phyloP scores from a whole-genome alignment of 1,284 basidiomycete species.

The Tremellales sp. region DNA sequence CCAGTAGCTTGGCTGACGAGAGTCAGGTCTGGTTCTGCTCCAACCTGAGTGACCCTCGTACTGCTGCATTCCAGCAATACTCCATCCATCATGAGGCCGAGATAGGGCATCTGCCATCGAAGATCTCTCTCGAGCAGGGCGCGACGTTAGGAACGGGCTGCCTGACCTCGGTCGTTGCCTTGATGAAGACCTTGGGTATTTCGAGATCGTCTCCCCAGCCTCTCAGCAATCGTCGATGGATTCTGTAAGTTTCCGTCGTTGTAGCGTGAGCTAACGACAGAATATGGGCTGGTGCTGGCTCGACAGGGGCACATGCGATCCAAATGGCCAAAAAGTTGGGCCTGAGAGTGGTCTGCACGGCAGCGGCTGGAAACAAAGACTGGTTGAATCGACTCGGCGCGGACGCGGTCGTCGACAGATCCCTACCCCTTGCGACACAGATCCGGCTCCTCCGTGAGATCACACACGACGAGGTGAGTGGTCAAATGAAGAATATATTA shows the following conservation, averaged over 20 bases:
- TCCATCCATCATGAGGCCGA: slow-evolving; percentile 21
- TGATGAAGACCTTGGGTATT: slow-evolving; percentile 22
- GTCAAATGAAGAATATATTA: slow-evolving; percentile 20
- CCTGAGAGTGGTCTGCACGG: slow-evolving; percentile 48
- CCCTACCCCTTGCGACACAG: slow-evolving; percentile 29
- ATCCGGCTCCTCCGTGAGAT: slow-evolving; percentile 23
- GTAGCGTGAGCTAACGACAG: no score
- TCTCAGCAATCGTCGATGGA: not conserved
- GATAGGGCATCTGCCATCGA: slow-evolving; percentile 19
- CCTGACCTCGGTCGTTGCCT: slow-evolving; percentile 26
- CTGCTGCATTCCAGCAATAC: slow-evolving; percentile 29
- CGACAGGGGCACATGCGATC: slow-evolving; percentile 46
- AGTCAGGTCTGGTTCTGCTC: slow-evolving; percentile 30
- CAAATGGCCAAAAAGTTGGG: slow-evolving; percentile 50
- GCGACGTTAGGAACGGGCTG: slow-evolving; percentile 28
- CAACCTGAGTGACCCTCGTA: slow-evolving; percentile 14
- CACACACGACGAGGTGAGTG: slow-evolving; percentile 34
- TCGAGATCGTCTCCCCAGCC: not conserved
- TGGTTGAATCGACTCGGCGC: slow-evolving; percentile 47
- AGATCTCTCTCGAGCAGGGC: slow-evolving; percentile 20
- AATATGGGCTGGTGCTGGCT: slow-evolving; percentile 28
- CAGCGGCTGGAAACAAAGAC: slow-evolving; percentile 45
- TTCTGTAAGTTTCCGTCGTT: no score
- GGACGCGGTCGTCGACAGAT: slow-evolving; percentile 48
- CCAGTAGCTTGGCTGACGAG: not conserved